A percentile compares a stretch with the other conserved stretches of the same genome.
phyloP scores from a whole-genome alignment of 1,139 yeast genomes.

The Eremothecium sinecaudum region DNA sequence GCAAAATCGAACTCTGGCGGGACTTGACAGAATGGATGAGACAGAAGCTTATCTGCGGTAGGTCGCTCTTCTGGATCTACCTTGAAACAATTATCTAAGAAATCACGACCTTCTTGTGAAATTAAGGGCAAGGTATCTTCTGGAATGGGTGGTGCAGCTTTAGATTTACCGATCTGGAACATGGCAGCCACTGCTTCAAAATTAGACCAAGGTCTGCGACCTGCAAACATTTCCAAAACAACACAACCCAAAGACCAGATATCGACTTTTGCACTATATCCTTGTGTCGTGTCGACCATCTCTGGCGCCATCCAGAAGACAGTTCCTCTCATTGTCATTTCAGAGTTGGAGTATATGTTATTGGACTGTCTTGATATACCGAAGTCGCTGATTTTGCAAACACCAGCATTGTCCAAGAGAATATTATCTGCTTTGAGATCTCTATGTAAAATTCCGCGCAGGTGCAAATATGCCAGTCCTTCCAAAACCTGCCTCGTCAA shows the following conservation, averaged over 20 bases:
- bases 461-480: conserved; percentile 80
- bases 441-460: conserved; percentile 81
- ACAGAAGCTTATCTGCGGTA: conserved; percentile 62
- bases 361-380: conserved; percentile 87
- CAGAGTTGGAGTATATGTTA: conserved; percentile 86
- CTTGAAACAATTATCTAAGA: conserved; percentile 68
- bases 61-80: conserved; percentile 79
- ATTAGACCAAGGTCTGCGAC: conserved; percentile 76
- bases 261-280: conserved; percentile 93
- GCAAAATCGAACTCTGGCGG: conserved; percentile 48
- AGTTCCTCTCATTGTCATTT: conserved; percentile 97
- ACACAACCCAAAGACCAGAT: conserved; percentile 95
- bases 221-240: conserved; percentile 88
- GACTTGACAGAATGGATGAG: conserved; percentile 51
- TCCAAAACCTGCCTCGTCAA: conserved; percentile 71
- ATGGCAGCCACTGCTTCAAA: conserved; percentile 72
- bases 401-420: conserved; percentile 81
- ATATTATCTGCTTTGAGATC: conserved; percentile 95
- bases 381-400: conserved; percentile 92
- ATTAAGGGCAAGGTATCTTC: conserved; percentile 64
- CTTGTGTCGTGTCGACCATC: conserved; percentile 81
- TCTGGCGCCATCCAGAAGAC: conserved; percentile 99
- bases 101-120: conserved; percentile 55
- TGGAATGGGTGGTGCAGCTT: conserved; percentile 92
- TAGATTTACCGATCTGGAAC: conserved; percentile 57